A percentile compares a stretch with the other conserved stretches of the same genome.
These are phyloP conservation scores for Tricholoma bakamatsutake DNA, from an alignment of 768 basidiomycete species.

Conservation along the genomic window DNA sequence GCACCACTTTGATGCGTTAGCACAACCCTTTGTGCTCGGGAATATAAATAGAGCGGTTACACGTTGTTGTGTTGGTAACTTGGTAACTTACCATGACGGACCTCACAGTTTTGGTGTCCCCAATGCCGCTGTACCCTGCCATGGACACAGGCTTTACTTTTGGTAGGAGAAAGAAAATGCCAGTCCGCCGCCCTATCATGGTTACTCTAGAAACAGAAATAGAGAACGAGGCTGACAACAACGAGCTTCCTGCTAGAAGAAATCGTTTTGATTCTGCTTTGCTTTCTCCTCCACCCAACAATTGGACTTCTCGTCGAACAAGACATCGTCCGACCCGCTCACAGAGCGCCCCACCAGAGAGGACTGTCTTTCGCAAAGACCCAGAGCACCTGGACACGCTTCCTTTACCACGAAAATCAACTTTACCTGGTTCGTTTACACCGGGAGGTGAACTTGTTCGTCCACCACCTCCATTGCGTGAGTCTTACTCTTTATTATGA, in stretches of 20 bases:
- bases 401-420: slow-evolving; percentile 10
- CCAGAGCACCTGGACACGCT: slow-evolving; percentile 3
- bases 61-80: no score
- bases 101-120: slow-evolving; percentile 45
- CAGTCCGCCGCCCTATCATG: slow-evolving; percentile 31
- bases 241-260: slow-evolving; percentile 5
- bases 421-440: slow-evolving; percentile 15
- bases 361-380: slow-evolving; percentile 14
- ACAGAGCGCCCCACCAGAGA: slow-evolving; percentile 41
- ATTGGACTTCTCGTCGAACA: slow-evolving; percentile 32
- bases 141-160: slow-evolving; percentile 27
- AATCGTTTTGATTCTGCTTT: slow-evolving; percentile 26
- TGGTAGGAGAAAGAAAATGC: slow-evolving; percentile 22
- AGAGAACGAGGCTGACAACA: slow-evolving; percentile 17
- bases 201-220: slow-evolving; percentile 35
- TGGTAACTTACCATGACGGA: slow-evolving; percentile 44
- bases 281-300: slow-evolving; percentile 44
- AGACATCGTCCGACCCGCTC: slow-evolving; percentile 40
- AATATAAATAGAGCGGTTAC: no score
- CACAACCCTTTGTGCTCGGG: no score
- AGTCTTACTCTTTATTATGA: slow-evolving; percentile 25
- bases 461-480: slow-evolving; percentile 62
- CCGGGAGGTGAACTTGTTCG: slow-evolving; percentile 43
- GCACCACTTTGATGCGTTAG: no score
- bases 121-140: slow-evolving; percentile 35